Evolutionary conservation across 2,329 filamentous ascomycete genomes (phyloP).

Genomic region (Grosmannia huntii): DNA sequence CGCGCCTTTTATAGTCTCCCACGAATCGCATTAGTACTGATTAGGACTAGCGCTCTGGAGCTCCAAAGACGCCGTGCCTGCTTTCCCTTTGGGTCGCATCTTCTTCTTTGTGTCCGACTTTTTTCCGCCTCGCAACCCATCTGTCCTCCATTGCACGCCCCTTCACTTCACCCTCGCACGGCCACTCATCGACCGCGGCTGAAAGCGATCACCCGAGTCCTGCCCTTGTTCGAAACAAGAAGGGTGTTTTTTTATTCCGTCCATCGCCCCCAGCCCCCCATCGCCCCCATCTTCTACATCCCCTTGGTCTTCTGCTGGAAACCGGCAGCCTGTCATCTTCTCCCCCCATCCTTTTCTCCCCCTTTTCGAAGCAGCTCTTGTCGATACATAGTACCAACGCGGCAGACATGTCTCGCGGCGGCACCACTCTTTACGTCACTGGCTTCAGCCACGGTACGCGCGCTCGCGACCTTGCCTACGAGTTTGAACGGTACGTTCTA

Average conservation of each 20-base stretch:
- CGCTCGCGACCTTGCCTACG: slow-evolving; percentile 97
- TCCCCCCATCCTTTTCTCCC: neutral
- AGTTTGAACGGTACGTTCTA: slow-evolving; percentile 97
- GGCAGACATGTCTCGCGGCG: slow-evolving; percentile 77
- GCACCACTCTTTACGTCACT: slow-evolving; percentile 93
- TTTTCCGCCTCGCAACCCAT: neutral
- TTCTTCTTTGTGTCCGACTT: neutral
- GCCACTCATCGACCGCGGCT: neutral
- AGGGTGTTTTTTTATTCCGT: neutral
- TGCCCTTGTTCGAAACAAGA: neutral
- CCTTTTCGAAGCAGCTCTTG: neutral
- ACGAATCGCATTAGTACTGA: neutral
- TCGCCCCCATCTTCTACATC: neutral
- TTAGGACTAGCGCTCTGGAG: neutral
- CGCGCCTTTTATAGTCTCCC: neutral
- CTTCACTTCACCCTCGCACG: neutral
- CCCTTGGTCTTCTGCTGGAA: neutral
- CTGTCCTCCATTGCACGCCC: neutral
- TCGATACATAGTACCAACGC: slow-evolving; percentile 1
- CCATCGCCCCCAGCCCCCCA: neutral
- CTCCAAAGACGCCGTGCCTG: neutral
- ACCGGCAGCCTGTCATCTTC: neutral
- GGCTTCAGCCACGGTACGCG: slow-evolving; percentile 98
- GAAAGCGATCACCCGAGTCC: neutral
- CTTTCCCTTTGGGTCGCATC: neutral